Percentiles rank a stretch among this genome's conserved stretches.
Conservation (phyloP, 2,329 filamentous ascomycete genomes). For the Lojkania enalia region DNA sequence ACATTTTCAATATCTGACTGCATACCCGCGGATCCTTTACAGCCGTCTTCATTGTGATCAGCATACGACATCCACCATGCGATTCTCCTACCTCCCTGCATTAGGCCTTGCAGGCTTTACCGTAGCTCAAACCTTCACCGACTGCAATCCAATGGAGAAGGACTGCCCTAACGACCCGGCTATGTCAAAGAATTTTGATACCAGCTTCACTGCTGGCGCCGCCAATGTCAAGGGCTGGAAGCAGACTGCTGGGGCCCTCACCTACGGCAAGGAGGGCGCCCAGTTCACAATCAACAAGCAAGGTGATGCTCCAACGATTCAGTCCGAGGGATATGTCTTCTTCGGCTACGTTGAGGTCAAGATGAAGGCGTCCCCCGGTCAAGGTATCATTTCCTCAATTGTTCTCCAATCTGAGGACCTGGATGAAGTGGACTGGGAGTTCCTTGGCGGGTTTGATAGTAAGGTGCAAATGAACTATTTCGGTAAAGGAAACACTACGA, state of each 20-base stretch:
- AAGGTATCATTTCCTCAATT: slow-evolving; percentile 77
- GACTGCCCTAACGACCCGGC: slow-evolving; percentile 51
- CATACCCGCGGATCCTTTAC: not conserved
- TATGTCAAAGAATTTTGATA: slow-evolving; percentile 44
- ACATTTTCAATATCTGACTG: not conserved
- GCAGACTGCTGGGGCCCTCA: slow-evolving; percentile 48
- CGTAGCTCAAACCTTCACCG: slow-evolving; percentile 51
- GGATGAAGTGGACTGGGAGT: slow-evolving; percentile 88
- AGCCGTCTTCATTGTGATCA: not conserved
- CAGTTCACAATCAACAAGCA: slow-evolving; percentile 55
- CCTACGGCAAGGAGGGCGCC: slow-evolving; percentile 50
- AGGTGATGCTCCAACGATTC: slow-evolving; percentile 65
- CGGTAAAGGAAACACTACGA: slow-evolving; percentile 70
- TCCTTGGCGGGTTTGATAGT: slow-evolving; percentile 68
- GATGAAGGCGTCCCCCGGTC: slow-evolving; percentile 74
- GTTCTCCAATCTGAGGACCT: slow-evolving; percentile 83
- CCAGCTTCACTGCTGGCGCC: slow-evolving; percentile 50
- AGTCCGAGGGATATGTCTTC: slow-evolving; percentile 82
- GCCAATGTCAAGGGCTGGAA: slow-evolving; percentile 44
- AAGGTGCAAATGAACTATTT: slow-evolving; percentile 75
- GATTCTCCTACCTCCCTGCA: slow-evolving; percentile 30
- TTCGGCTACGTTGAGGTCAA: slow-evolving; percentile 78
- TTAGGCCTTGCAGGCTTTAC: slow-evolving; percentile 38
- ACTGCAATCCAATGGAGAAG: slow-evolving; percentile 50
- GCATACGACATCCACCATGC: slow-evolving; percentile 26